phyloP scores from a whole-genome alignment of 352 stramenopile species.

The Phytopythium sindhum region DNA sequence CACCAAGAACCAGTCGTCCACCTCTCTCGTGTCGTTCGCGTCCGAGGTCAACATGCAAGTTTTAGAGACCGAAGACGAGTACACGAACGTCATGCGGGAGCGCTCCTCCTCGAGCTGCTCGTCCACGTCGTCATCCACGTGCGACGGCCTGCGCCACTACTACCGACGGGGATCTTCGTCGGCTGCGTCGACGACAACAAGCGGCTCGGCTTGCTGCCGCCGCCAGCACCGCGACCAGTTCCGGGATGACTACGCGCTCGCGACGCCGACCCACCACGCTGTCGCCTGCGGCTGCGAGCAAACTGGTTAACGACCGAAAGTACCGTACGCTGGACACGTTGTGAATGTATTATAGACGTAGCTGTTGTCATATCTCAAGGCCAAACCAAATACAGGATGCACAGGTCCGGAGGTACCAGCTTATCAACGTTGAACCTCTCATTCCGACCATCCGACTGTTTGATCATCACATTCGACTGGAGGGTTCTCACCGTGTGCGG shows the following conservation, averaged over 20 bases:
- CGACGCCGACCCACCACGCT: neutral
- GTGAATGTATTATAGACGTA: neutral
- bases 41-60: neutral
- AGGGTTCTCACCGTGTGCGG: neutral
- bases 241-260: slow-evolving; percentile 7
- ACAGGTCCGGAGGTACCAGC: neutral
- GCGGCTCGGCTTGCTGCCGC: neutral
- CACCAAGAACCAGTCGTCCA: slow-evolving; percentile 1
- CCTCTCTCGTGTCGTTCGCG: slow-evolving; percentile 2
- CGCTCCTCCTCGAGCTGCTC: neutral
- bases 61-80: neutral
- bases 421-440: neutral
- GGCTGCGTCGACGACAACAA: neutral
- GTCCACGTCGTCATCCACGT: slow-evolving; percentile 1
- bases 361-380: neutral
- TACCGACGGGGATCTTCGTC: neutral
- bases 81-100: neutral
- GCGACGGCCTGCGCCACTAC: slow-evolving; percentile 2
- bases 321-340: neutral
- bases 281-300: neutral
- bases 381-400: neutral
- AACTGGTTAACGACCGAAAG: neutral
- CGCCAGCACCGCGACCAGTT: slow-evolving; percentile 6
- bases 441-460: neutral
- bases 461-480: neutral